Base-by-base conservation (phyloP, 1,139 yeast species). In the Geotrichum candidum region DNA sequence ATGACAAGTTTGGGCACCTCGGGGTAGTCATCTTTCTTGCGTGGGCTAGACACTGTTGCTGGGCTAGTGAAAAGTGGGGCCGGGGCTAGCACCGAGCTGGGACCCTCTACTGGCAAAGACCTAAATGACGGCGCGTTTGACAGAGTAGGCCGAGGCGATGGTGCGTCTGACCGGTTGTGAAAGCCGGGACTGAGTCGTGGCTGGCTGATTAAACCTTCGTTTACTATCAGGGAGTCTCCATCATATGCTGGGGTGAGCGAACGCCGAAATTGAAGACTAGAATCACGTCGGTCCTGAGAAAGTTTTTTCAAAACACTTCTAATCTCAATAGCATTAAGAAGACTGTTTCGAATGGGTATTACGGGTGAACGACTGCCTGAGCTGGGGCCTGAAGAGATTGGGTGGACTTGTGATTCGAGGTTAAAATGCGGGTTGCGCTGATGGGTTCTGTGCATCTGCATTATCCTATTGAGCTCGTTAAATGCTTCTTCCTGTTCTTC, bases 321-420 rank as follows among this genome's bases (percentile, higher is more conserved):
- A 59, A 76, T 71, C 57, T 78, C 81, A n/a, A 80, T 68, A 1
- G 83, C 82, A 51, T 77, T 73, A 45, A 78, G 69, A 15, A 80
- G 66, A 0, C 83, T 79, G 0, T 82, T 80, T 61, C 82, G 66
- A 25, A 78, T 71, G 4, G 77, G 68, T 0, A 72, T 63, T 13
- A 62, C 54, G 23, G 66, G 65, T 1, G 63, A 54, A 18, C n/a
- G 51, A 13, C 54, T 52, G 33, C 58, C 54, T 13, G 57, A 48
- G 9, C 38, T 45, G 15, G 25, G 7, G 13, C 11, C 46, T 15
- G 53, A 31, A 5, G 51, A 10, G 9, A 22, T 48, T 15, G 45
- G 18, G 18, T 15, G 46, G 22, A 50, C 46, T 60, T 46, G 23
- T n/a, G 53, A 29, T 33, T 45, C 58, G 46, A 54, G 23, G 51